Conservation (phyloP, 768 basidiomycete species). For the Mrakia gelida region DNA sequence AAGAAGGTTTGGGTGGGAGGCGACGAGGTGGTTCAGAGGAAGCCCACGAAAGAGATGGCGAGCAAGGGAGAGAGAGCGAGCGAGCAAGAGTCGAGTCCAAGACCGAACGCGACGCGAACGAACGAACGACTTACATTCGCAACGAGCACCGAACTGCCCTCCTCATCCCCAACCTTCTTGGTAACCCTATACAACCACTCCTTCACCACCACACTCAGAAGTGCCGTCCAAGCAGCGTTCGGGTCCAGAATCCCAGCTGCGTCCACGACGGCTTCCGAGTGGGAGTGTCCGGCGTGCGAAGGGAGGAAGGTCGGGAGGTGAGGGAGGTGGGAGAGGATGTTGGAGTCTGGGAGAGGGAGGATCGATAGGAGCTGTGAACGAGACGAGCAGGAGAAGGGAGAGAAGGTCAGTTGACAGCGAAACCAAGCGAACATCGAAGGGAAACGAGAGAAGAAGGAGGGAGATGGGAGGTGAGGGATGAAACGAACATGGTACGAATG, state of each 20-base stretch:
- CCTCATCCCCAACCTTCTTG: conserved; percentile 81
- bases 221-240: conserved; percentile 96
- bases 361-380: conserved; percentile 42
- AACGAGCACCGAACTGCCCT: conserved; percentile 80
- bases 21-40: no score
- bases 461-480: conserved; percentile 26
- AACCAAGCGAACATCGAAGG: no score
- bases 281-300: conserved; percentile 37
- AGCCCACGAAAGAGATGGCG: not conserved
- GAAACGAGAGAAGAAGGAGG: no score
- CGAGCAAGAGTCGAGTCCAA: no score
- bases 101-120: no score
- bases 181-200: conserved; percentile 92
- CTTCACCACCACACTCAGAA: conserved; percentile 69
- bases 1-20: no score
- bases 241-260: conserved; percentile 59
- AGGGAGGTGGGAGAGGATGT: conserved; percentile 40
- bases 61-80: not conserved
- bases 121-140: conserved; percentile 65
- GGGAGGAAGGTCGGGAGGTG: conserved; percentile 59
- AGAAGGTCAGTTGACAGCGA: no score
- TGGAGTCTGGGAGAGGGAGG: conserved; percentile 49
- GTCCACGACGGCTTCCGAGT: conserved; percentile 52
- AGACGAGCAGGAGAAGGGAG: not conserved
- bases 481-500: conserved; percentile 62